Evolutionary conservation across 306 rosid species (phyloP), one percentile per base, ranked within the genome.

Genomic region (Corylus heterophylla): DNA sequence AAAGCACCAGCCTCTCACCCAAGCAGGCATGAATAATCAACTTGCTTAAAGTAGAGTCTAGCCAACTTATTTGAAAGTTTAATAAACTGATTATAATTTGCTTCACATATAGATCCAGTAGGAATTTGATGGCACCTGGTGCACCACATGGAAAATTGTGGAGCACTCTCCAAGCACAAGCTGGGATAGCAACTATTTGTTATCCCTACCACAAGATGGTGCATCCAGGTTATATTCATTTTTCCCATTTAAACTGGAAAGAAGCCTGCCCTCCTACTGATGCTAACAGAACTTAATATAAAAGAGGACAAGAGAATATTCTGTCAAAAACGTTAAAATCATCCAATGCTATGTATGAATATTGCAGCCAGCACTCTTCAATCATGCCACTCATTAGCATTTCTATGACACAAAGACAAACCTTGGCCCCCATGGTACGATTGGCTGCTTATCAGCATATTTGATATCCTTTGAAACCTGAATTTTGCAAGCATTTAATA

Each of bases 361-460:
- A 44, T 18, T 18, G 72, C 31, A 39, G 9, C 42, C 51, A 68
- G 72, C 51, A 4, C 51, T 68, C 72, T 17, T 18, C 14, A 4
- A 68, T 68, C 51, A 18, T 68, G 72, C 8, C 72, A 17, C 45
- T 59, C 64, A 59, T 44, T n/a, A 42, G 20, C 42, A 85, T 76
- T 76, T 76, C 73, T 25, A 78, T 66, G 56, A 81, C 50, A 73
- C 59, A 74, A 78, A 74, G 73, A 71, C 83, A 75, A 80, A 95
- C 99, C 99, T 92, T 83, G 99, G 99, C 25, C 99, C 99, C 99
- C 99, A 95, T 71, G 99, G 97, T 42, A 95, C 82, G 81, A 95
- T 82, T 81, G 97, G 98, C 87, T 90, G 98, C 87, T 91, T 95
- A 87, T 95, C 99, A 2, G 99, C 99, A 79, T 91, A 95, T 85